Percentiles rank a stretch among this genome's conserved stretches.
Conservation (phyloP, 768 basidiomycete species). For the Russula lepida region DNA sequence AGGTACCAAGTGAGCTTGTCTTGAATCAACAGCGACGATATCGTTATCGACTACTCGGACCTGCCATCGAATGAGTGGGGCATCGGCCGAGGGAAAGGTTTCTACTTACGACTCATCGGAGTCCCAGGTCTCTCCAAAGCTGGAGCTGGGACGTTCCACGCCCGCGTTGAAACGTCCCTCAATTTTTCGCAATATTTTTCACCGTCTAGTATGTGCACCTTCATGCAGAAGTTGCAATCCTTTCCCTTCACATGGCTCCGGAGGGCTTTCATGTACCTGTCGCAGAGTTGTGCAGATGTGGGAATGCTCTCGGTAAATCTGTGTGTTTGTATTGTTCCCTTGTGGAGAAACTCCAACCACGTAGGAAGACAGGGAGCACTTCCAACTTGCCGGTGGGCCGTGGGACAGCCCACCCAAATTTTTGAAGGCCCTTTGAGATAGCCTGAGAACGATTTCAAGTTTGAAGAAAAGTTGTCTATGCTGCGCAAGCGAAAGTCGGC, state of each 20-base stretch:
- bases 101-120: neutral
- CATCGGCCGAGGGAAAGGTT: neutral
- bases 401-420: neutral
- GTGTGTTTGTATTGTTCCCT: too few relatives aligned
- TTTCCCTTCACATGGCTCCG: neutral
- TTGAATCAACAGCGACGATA: neutral
- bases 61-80: neutral
- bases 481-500: neutral
- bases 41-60: too few relatives aligned
- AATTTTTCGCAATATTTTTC: neutral
- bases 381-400: neutral
- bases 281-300: neutral
- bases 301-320: neutral
- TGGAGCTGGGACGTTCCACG: neutral
- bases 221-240: neutral
- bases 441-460: neutral
- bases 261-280: neutral
- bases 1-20: neutral
- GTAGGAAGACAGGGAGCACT: too few relatives aligned
- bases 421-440: neutral
- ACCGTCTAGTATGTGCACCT: neutral
- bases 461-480: neutral
- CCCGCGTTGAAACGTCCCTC: neutral
- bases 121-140: neutral
- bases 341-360: neutral